Base-by-base conservation (phyloP, 2,329 filamentous ascomycete species). In the Cladosporium cucumerinum region DNA sequence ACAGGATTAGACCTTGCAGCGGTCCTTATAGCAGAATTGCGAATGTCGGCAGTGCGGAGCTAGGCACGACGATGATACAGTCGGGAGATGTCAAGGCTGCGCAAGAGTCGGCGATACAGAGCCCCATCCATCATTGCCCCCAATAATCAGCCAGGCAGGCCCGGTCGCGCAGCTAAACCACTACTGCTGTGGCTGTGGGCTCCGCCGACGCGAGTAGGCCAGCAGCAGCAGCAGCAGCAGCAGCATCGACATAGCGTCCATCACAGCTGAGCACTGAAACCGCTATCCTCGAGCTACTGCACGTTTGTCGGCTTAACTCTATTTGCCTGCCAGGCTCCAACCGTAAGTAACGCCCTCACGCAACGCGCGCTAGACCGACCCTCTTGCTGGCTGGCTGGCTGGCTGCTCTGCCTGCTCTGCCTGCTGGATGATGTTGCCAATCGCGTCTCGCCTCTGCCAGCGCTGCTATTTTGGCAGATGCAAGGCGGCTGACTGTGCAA, bases 1-100 rank as follows among this genome's bases (percentile, higher is more conserved):
- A 57, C 34, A 57, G 30, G 59, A 62, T 62, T 49, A 62, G 59
- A 55, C 25, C 48, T 54, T 62, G 59, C 59, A 62, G 59, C 60
- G 34, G 60, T 46, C 60, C 60, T 62, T 62, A 62, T 62, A 62
- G 60, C 43, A 48, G 30, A 34, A 51, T 25, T 60, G 58, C 28
- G 26, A 52, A 52, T 52, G 46, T 49, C 59, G 59, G 59, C 59
- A 61, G 59, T 51, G 59, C 59, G 59, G 59, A 54, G 51, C 51
- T 54, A 54, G 51, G 51, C 51, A 54, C 2, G 59, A 54, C 26
- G 59, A 61, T 61, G 60, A 62, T 62, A 55, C 48, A 52, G 48
- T 39, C 59, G 49, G 59, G 46, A 62, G 23, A 54, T 30, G 60
- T 39, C 46, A 21, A 57, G 26, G 23, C 23, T 51, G 25, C 48